A percentile compares a stretch with the other conserved stretches of the same genome.
These are phyloP conservation scores for Colletotrichum melonis DNA, from an alignment of 2,329 filamentous ascomycete species.

Conservation along the genomic window DNA sequence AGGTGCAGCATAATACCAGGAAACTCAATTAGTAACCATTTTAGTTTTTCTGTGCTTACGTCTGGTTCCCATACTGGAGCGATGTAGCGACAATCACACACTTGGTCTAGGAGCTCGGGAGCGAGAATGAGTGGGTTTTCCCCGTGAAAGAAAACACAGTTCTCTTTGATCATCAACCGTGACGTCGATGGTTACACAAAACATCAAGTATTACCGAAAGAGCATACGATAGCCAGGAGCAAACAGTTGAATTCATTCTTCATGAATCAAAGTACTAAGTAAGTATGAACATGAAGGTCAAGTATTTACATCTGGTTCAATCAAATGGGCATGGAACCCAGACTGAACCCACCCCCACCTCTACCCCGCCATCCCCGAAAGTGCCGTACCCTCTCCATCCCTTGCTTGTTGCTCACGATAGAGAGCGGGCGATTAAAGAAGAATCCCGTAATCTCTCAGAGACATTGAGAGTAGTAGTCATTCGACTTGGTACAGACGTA, in stretches of 20 bases:
- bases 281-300: background rate
- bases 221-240: background rate
- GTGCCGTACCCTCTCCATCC: background rate
- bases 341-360: background rate
- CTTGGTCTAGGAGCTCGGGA: background rate
- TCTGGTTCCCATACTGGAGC: too few species aligned
- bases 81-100: too few species aligned
- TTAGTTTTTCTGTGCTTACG: background rate
- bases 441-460: background rate
- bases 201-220: background rate
- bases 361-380: background rate
- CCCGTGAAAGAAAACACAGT: background rate
- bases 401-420: background rate
- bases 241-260: background rate
- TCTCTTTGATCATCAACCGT: background rate
- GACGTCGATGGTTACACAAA: background rate
- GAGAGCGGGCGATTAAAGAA: too few species aligned
- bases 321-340: background rate
- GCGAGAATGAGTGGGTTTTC: background rate
- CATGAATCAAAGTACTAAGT: background rate
- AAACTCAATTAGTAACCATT: background rate
- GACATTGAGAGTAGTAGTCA: constrained; percentile 40
- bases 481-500: constrained; percentile 36
- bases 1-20: background rate
- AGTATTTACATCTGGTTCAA: background rate